These are phyloP conservation scores for Moricandia arvensis DNA, from an alignment of 345 rosid species.

Conservation along the genomic window DNA sequence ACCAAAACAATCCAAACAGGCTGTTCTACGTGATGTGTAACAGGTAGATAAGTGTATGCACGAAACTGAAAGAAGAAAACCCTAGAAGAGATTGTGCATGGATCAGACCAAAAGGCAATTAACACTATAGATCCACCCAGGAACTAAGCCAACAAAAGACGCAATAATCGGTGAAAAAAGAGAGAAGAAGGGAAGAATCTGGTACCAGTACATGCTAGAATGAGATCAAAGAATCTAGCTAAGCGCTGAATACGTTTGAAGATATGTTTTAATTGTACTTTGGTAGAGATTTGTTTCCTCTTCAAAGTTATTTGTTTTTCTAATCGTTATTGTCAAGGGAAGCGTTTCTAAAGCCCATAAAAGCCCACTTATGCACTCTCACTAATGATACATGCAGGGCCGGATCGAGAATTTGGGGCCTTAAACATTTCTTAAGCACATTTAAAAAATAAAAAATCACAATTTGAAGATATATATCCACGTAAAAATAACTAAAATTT, in stretches of 20 bases:
- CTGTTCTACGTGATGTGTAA: too few species aligned
- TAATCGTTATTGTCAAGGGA: background rate
- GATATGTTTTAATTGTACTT: background rate
- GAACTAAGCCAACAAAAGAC: background rate
- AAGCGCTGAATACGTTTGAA: background rate
- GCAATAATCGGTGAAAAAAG: background rate
- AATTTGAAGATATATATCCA: too few species aligned
- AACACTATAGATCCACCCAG: background rate
- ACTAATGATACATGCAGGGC: too few species aligned
- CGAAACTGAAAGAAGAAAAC: too few species aligned
- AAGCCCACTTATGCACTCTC: background rate
- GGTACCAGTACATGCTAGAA: background rate
- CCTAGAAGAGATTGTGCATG: background rate
- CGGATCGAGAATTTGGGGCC: too few species aligned
- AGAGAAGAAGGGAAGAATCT: background rate
- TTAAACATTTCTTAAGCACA: too few species aligned
- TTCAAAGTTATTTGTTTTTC: background rate
- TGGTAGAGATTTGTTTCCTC: background rate
- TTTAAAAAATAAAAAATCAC: too few species aligned
- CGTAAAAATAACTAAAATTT: too few species aligned
- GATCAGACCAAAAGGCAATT: background rate
- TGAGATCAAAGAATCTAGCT: background rate
- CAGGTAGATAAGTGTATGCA: too few species aligned
- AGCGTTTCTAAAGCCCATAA: background rate
- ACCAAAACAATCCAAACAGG: too few species aligned